Percentiles rank a stretch among this genome's conserved stretches.
Conservation (phyloP, 495 filamentous ascomycete genomes). For the Pseudomonodictys pantanalensis region DNA sequence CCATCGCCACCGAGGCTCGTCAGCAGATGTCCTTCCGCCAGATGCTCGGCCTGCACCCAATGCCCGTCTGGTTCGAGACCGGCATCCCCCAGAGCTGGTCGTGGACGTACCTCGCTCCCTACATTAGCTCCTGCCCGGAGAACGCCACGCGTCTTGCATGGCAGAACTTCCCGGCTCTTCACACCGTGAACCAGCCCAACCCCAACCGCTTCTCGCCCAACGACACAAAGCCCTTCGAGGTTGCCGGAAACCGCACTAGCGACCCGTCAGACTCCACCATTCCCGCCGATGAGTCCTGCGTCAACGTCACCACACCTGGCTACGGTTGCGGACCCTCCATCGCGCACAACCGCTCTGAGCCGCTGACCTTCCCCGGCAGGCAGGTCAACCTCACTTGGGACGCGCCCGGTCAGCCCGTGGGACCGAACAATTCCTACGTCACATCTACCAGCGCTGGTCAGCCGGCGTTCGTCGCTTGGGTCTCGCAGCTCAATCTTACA, state of each 20-base stretch:
- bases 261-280: constrained; percentile 48
- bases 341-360: constrained; percentile 60
- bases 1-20: constrained; percentile 78
- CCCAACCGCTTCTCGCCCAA: constrained; percentile 56
- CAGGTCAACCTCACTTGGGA: constrained; percentile 73
- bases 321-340: constrained; percentile 62
- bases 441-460: constrained; percentile 58
- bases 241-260: constrained; percentile 48
- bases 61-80: constrained; percentile 81
- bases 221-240: constrained; percentile 53
- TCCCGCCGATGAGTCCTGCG: constrained; percentile 47
- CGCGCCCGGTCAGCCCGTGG: constrained; percentile 61
- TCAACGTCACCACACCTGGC: constrained; percentile 51
- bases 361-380: constrained; percentile 74
- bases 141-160: constrained; percentile 74
- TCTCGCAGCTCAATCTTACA: constrained; percentile 79
- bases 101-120: constrained; percentile 81
- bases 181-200: constrained; percentile 76
- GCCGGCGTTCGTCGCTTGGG: constrained; percentile 72
- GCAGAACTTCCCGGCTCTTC: constrained; percentile 82
- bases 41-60: constrained; percentile 77
- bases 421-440: constrained; percentile 78
- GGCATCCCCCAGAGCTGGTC: constrained; percentile 84
- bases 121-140: constrained; percentile 73
- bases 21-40: constrained; percentile 90